Percentiles rank a stretch among this genome's conserved stretches.
These are phyloP conservation scores for Chlorella vulgaris DNA, from an alignment of 139 green algal genomes.

Conservation along the genomic window DNA sequence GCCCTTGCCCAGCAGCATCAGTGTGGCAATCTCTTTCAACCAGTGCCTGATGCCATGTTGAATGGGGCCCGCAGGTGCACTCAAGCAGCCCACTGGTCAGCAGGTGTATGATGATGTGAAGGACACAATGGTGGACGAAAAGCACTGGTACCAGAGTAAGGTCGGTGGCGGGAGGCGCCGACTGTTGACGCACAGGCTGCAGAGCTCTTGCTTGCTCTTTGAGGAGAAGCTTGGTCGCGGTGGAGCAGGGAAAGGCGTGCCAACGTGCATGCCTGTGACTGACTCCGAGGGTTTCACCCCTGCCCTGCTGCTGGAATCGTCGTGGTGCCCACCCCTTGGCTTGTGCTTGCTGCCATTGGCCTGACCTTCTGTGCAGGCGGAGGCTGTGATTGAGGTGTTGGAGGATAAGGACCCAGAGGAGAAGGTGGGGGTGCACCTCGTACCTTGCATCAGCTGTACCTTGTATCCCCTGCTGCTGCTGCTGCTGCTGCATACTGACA, in stretches of 20 bases:
- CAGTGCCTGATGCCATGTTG: neutral
- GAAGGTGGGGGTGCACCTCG: constrained; percentile 19
- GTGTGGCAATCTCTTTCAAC: neutral
- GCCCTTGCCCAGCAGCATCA: neutral
- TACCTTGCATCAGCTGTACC: too few relatives aligned
- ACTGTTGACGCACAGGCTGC: too few relatives aligned
- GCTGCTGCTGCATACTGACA: too few relatives aligned
- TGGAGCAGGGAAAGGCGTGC: neutral
- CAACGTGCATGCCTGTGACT: neutral
- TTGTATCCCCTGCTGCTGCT: too few relatives aligned
- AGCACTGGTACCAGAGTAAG: constrained; percentile 15
- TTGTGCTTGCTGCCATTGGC: neutral
- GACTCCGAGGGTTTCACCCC: neutral
- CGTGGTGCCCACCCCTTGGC: neutral
- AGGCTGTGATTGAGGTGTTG: constrained; percentile 26
- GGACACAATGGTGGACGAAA: neutral
- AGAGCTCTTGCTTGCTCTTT: too few relatives aligned
- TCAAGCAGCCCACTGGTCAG: neutral
- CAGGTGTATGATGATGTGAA: neutral
- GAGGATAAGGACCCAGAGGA: constrained; percentile 12
- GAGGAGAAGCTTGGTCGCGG: neutral
- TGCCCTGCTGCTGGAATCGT: neutral
- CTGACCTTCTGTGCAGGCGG: neutral
- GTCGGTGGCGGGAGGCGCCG: neutral
- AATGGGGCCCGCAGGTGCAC: neutral